A percentile compares a stretch with the other conserved stretches of the same genome.
phyloP scores from a whole-genome alignment of 371 early-diverging fungal species.

The Chytridium lagenaria region DNA sequence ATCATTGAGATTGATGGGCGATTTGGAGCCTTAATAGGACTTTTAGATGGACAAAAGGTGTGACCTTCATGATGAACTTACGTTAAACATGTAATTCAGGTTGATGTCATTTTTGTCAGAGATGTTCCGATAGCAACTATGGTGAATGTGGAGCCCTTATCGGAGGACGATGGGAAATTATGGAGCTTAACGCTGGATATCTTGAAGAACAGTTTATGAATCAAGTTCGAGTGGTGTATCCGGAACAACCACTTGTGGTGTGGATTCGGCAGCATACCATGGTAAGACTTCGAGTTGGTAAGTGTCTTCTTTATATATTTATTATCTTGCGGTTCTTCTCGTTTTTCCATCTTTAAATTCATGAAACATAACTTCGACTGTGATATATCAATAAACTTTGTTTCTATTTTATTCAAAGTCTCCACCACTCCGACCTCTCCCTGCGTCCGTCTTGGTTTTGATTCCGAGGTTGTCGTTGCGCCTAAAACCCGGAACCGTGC shows the following conservation, averaged over 20 bases:
- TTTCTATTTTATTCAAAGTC: no score
- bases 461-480: constrained; percentile 80
- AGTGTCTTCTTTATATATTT: neutral
- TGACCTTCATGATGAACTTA: neutral
- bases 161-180: constrained; percentile 89
- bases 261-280: constrained; percentile 81
- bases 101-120: constrained; percentile 67
- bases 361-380: no score
- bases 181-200: constrained; percentile 81
- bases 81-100: constrained; percentile 45
- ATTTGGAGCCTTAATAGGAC: neutral
- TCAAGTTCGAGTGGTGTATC: constrained; percentile 75
- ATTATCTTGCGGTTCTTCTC: neutral
- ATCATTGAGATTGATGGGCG: neutral
- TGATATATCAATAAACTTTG: no score
- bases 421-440: neutral
- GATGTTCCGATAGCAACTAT: constrained; percentile 63
- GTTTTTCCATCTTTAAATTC: no score
- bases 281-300: constrained; percentile 71
- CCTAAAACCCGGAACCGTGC: constrained; percentile 63
- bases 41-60: constrained; percentile 5
- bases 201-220: constrained; percentile 79
- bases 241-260: constrained; percentile 70
- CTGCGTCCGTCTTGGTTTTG: constrained; percentile 67
- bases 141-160: constrained; percentile 78